phyloP scores from a whole-genome alignment of 2,329 filamentous ascomycete species.

The Penicillium sp. region DNA sequence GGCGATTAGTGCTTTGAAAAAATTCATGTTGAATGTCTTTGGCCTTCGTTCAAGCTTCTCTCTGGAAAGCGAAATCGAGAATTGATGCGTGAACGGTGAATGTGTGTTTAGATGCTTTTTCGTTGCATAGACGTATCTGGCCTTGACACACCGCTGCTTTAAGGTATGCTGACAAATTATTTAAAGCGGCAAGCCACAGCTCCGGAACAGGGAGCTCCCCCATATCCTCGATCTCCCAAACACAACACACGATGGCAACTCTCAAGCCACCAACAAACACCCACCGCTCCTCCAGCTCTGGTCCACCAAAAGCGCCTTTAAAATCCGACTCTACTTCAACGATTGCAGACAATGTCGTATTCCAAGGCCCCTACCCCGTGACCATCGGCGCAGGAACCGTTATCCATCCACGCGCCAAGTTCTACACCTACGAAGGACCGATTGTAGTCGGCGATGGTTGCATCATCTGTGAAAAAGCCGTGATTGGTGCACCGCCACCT shows the following conservation, averaged over 20 bases:
- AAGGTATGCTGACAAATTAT: background rate
- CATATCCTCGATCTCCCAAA: constrained; percentile 1
- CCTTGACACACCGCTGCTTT: background rate
- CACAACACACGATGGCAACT: constrained; percentile 23
- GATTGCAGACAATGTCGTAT: constrained; percentile 41
- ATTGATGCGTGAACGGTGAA: no score
- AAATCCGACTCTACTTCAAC: constrained; percentile 40
- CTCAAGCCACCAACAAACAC: constrained; percentile 33
- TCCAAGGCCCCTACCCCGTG: constrained; percentile 72
- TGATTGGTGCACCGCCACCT: constrained; percentile 53
- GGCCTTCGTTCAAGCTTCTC: no score
- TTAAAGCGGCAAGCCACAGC: background rate
- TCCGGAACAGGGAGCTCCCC: background rate
- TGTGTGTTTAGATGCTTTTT: background rate
- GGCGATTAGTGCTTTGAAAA: no score
- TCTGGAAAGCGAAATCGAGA: no score
- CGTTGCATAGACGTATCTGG: background rate
- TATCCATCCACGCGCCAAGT: constrained; percentile 80
- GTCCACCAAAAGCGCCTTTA: constrained; percentile 37
- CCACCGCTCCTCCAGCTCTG: constrained; percentile 27
- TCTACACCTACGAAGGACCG: constrained; percentile 77
- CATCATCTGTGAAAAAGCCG: constrained; percentile 70
- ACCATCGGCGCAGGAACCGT: constrained; percentile 76
- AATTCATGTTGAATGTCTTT: no score
- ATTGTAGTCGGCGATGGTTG: constrained; percentile 80